These are phyloP conservation scores for Candida arabinofermentans DNA, from an alignment of 805 yeast genomes.

Conservation along the genomic window DNA sequence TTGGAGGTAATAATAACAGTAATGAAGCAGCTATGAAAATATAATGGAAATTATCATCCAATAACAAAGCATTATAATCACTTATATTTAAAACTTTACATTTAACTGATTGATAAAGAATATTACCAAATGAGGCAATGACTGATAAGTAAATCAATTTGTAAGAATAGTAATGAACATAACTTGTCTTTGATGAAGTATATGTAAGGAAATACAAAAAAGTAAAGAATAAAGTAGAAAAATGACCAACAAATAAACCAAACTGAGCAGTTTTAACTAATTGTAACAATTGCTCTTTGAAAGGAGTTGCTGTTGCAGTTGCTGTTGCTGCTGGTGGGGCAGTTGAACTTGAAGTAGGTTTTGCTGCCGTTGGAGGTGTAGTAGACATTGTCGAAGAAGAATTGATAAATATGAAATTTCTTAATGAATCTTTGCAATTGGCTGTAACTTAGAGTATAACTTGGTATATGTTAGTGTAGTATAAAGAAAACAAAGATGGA, in stretches of 20 bases:
- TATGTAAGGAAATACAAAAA: conserved; percentile 35
- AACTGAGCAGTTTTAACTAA: conserved; percentile 52
- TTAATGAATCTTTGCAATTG: too few species aligned
- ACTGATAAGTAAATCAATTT: conserved; percentile 59
- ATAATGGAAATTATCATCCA: conserved; percentile 54
- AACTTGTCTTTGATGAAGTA: conserved; percentile 24
- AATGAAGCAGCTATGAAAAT: conserved; percentile 51
- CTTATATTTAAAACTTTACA: conserved; percentile 25
- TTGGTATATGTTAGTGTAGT: too few species aligned
- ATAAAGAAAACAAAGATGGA: too few species aligned
- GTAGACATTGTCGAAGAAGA: background rate
- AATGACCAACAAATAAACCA: conserved; percentile 71
- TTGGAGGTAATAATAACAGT: conserved; percentile 55
- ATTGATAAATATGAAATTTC: too few species aligned
- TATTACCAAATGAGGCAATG: conserved; percentile 70
- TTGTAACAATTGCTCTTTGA: conserved; percentile 10
- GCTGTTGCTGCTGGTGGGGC: background rate
- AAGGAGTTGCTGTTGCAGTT: background rate
- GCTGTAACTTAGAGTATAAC: too few species aligned
- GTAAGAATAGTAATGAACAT: conserved; percentile 48
- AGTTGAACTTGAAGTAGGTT: background rate
- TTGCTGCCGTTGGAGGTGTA: background rate
- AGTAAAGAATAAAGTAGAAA: conserved; percentile 40
- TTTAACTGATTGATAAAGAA: conserved; percentile 56
- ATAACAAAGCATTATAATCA: conserved; percentile 30